A percentile compares a stretch with the other conserved stretches of the same genome.
Evolutionary conservation across 805 yeast genomes (phyloP).

Genomic region (Kazachstania bromeliacearum): DNA sequence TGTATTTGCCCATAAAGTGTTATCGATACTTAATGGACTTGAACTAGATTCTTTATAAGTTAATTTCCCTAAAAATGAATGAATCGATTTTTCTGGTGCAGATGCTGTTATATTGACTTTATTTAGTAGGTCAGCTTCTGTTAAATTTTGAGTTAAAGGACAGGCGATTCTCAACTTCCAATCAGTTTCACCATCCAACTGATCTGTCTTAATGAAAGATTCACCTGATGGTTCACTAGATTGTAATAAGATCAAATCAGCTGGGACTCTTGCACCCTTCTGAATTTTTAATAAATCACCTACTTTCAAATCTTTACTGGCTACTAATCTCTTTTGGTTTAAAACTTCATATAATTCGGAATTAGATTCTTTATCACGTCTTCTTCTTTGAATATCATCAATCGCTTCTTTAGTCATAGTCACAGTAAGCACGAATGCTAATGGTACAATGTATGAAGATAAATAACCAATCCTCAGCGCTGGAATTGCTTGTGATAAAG

Average conservation of each 20-base stretch:
- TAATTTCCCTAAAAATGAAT: constrained; percentile 68
- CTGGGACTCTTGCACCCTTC: constrained; percentile 85
- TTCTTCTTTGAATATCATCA: constrained; percentile 84
- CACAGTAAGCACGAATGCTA: constrained; percentile 82
- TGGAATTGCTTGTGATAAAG: constrained; percentile 86
- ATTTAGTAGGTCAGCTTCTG: constrained; percentile 39
- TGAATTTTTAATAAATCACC: constrained; percentile 77
- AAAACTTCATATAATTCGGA: constrained; percentile 71
- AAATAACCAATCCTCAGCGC: constrained; percentile 86
- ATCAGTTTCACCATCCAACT: constrained; percentile 97
- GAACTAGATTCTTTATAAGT: constrained; percentile 47
- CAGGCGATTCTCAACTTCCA: constrained; percentile 89
- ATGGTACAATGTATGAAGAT: constrained; percentile 86
- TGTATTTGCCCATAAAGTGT: constrained; percentile 96
- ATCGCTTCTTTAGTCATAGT: constrained; percentile 94
- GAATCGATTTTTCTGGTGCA: constrained; percentile 80
- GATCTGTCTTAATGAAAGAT: constrained; percentile 91
- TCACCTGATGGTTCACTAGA: constrained; percentile 80
- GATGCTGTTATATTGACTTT: constrained; percentile 55
- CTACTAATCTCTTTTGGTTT: constrained; percentile 36
- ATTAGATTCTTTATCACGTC: constrained; percentile 85
- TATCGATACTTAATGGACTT: constrained; percentile 69
- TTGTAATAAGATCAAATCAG: constrained; percentile 79
- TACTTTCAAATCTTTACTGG: constrained; percentile 58
- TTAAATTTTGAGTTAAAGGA: constrained; percentile 54